Evolutionary conservation across 2,329 filamentous ascomycete genomes (phyloP), one percentile per base, ranked within the genome.

Genomic region (Monilinia laxa): DNA sequence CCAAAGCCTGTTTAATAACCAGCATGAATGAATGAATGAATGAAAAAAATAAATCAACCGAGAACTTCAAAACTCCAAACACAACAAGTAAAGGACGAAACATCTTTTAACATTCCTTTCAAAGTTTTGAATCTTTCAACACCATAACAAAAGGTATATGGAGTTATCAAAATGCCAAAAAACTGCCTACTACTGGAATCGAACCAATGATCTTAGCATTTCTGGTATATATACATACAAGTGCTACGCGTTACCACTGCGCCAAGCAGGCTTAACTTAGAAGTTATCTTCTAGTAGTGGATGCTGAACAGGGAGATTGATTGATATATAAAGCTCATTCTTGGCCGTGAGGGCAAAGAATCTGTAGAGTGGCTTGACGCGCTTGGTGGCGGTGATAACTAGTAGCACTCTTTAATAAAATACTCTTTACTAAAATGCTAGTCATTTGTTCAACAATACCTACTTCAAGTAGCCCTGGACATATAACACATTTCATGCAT

Each of bases 151-250:
- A 10, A 18, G 16, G 0, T 0, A 0, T 4, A 23, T n/a, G 14
- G 38, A 7, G 12, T 7, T 18, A 51, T 12, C 47, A 12, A 51
- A 51, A 51, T n/a, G 9, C 20, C 20, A 42, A 12, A 1, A 31
- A 1, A 2, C 3, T 60, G 58, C 58, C 58, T 62, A 62, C 47
- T 62, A 62, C 58, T 62, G 58, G 58, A 62, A 62, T 62, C 58
- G 58, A 62, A 62, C 58, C 58, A 62, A 62, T 62, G 58, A 62
- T 62, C 58, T 62, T 62, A 62, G 58, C 58, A 62, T 62, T 40
- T 25, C 31, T 35, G 4, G 4, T 28, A 2, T 28, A 4, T 16
- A 7, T 7, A 9, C 10, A 38, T 62, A 62, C 58, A 62, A 62
- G 58, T 62, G 58, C 58, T 62, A 62, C 58, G 58, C 58, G 58